Evolutionary conservation across 2,329 filamentous ascomycete genomes (phyloP).

Genomic region (Teratosphaeria pseudoeucalypti): DNA sequence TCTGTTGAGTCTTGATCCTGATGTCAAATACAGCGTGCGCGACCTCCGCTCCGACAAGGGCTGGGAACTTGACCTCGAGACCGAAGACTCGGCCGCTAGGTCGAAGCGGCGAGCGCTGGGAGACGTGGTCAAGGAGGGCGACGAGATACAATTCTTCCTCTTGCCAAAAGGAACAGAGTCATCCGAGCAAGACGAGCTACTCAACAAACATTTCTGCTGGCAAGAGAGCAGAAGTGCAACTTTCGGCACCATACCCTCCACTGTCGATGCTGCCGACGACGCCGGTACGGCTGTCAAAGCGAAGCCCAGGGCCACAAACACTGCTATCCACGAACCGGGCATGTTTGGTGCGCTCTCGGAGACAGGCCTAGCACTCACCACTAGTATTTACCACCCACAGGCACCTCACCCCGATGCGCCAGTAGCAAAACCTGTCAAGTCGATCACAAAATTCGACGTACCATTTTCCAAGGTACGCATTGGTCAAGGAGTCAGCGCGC

Average conservation of each 20-base stretch:
- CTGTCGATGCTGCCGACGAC: constrained; percentile 24
- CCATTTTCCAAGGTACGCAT: constrained; percentile 22
- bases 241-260: constrained; percentile 37
- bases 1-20: constrained; percentile 66
- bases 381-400: not conserved
- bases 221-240: constrained; percentile 1
- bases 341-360: constrained; percentile 55
- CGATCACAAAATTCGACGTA: constrained; percentile 36
- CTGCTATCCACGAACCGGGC: constrained; percentile 2
- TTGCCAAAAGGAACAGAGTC: constrained; percentile 20
- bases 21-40: constrained; percentile 42
- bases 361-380: constrained; percentile 45
- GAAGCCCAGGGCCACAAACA: not conserved
- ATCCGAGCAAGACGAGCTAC: not conserved
- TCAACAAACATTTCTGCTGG: not conserved
- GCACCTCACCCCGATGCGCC: not conserved
- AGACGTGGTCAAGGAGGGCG: constrained; percentile 52
- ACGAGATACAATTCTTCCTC: constrained; percentile 57
- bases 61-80: constrained; percentile 36
- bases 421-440: not conserved
- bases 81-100: constrained; percentile 22
- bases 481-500: not conserved
- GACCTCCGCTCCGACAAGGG: constrained; percentile 47
- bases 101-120: constrained; percentile 34
- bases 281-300: not conserved